Percentiles rank a stretch among this genome's conserved stretches.
Evolutionary conservation across 2,329 filamentous ascomycete genomes (phyloP).

Genomic region (Claviceps cyperi): DNA sequence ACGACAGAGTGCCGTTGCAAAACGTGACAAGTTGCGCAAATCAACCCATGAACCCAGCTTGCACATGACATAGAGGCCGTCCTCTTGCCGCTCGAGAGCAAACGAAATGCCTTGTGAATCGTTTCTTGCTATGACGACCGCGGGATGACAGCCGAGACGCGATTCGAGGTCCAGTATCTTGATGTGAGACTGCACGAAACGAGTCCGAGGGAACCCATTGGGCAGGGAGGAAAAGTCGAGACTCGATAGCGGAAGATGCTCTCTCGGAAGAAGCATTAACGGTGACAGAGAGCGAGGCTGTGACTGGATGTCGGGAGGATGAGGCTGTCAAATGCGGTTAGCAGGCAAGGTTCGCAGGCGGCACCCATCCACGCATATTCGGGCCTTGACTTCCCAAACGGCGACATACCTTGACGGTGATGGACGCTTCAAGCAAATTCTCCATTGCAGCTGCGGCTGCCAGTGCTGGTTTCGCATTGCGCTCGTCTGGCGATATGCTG

Average conservation of each 20-base stretch:
- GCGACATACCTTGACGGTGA: slow-evolving; percentile 33
- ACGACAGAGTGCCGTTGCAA: slow-evolving; percentile 28
- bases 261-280: slow-evolving; percentile 47
- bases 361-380: too few species aligned
- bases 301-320: slow-evolving; percentile 36
- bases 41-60: slow-evolving; percentile 54
- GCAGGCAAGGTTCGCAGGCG: neutral
- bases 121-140: slow-evolving; percentile 46
- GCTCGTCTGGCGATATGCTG: slow-evolving; percentile 13
- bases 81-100: slow-evolving; percentile 50
- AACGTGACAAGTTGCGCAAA: slow-evolving; percentile 34
- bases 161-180: slow-evolving; percentile 49
- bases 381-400: too few species aligned
- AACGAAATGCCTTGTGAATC: slow-evolving; percentile 40
- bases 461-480: slow-evolving; percentile 20
- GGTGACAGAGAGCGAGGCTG: slow-evolving; percentile 43
- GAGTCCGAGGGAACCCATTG: slow-evolving; percentile 35
- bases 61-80: slow-evolving; percentile 51
- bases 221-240: slow-evolving; percentile 41
- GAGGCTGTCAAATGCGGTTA: slow-evolving; percentile 27
- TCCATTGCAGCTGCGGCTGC: slow-evolving; percentile 28
- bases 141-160: slow-evolving; percentile 38
- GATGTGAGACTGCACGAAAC: slow-evolving; percentile 46
- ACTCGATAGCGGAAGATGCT: slow-evolving; percentile 43
- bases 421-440: slow-evolving; percentile 35